These are phyloP conservation scores for Aspergillus novofumigatus DNA, from an alignment of 2,329 filamentous ascomycete genomes.

Conservation along the genomic window DNA sequence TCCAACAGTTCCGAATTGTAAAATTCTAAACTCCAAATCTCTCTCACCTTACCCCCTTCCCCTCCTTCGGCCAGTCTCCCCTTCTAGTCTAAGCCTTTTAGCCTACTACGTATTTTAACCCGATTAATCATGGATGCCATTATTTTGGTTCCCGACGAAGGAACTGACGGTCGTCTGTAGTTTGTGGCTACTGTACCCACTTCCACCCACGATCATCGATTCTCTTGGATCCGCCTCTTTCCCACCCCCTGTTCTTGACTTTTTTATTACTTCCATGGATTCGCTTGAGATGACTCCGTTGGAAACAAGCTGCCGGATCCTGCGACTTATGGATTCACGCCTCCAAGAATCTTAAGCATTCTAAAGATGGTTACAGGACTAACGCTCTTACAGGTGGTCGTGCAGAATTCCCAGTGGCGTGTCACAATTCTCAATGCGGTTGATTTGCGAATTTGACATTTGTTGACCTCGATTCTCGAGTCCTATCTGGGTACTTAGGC, in stretches of 20 bases:
- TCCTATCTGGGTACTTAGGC: not conserved
- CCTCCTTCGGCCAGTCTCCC: not conserved
- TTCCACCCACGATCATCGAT: conserved; percentile 22
- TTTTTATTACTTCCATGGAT: conserved; percentile 15
- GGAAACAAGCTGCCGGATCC: conserved; percentile 16
- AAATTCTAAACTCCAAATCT: not conserved
- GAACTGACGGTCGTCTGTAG: conserved; percentile 18
- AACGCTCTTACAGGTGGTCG: not conserved
- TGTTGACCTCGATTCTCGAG: not conserved
- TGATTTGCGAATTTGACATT: not conserved
- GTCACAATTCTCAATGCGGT: not conserved
- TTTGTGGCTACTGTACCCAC: conserved; percentile 21
- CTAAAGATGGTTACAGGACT: not conserved
- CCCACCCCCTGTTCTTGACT: conserved; percentile 10
- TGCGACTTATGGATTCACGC: not conserved
- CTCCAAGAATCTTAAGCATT: not conserved
- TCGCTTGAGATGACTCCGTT: not conserved
- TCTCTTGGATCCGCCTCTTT: conserved; percentile 4
- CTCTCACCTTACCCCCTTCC: conserved; percentile 1
- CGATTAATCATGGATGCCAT: conserved; percentile 12
- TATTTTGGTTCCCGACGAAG: conserved; percentile 10
- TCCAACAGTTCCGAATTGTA: not conserved
- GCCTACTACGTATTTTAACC: conserved; percentile 8
- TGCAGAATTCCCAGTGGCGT: not conserved
- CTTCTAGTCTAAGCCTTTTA: not conserved